These are phyloP conservation scores for Drosera capensis DNA, from an alignment of 148 eudicot species.

Conservation along the genomic window DNA sequence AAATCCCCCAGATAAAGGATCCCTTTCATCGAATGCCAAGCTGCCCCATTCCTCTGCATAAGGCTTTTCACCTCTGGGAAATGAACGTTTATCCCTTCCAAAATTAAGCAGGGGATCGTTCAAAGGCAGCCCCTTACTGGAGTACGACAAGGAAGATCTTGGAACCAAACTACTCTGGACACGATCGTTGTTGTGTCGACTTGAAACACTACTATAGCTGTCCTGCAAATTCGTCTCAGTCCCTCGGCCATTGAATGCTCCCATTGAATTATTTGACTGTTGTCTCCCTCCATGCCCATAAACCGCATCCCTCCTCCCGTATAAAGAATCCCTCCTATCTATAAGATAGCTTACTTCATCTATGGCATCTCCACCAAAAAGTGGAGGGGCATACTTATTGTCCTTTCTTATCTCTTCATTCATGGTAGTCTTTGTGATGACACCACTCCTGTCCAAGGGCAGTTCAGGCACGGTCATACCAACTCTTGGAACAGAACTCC, in stretches of 20 bases:
- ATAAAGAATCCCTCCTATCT: slow-evolving; percentile 19
- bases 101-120: slow-evolving; percentile 35
- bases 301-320: slow-evolving; percentile 42
- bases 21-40: slow-evolving; percentile 51
- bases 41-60: slow-evolving; percentile 33
- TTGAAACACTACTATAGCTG: slow-evolving; percentile 23
- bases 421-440: slow-evolving; percentile 21
- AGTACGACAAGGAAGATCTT: slow-evolving; percentile 34
- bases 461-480: slow-evolving; percentile 24
- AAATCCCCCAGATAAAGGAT: slow-evolving; percentile 49
- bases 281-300: slow-evolving; percentile 33
- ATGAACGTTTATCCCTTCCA: slow-evolving; percentile 39
- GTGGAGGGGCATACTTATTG: slow-evolving; percentile 28
- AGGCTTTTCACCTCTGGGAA: slow-evolving; percentile 40
- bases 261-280: slow-evolving; percentile 27
- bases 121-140: slow-evolving; percentile 26
- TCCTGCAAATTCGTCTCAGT: slow-evolving; percentile 27
- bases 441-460: slow-evolving; percentile 13
- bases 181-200: slow-evolving; percentile 25
- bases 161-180: slow-evolving; percentile 23
- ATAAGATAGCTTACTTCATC: slow-evolving; percentile 19
- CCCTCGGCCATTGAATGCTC: slow-evolving; percentile 25
- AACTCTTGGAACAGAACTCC: slow-evolving; percentile 22
- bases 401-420: slow-evolving; percentile 26
- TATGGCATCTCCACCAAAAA: slow-evolving; percentile 24